A percentile compares a stretch with the other conserved stretches of the same genome.
phyloP scores from a whole-genome alignment of 2,329 filamentous ascomycete genomes.

The Cladophialophora bantiana region DNA sequence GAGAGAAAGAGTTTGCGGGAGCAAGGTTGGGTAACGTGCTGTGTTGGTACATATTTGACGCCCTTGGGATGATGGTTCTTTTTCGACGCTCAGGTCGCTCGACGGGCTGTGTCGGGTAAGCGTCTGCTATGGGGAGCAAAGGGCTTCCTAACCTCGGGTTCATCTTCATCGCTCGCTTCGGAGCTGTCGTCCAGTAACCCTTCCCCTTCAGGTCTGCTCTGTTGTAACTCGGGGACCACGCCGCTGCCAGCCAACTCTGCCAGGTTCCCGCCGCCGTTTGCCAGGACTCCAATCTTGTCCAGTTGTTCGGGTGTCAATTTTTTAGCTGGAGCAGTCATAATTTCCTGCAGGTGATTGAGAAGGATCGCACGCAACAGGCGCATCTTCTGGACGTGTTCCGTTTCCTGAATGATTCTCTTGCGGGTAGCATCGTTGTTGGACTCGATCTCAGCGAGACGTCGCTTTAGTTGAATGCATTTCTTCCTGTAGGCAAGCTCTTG shows the following conservation, averaged over 20 bases:
- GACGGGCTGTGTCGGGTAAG: slow-evolving; percentile 49
- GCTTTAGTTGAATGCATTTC: slow-evolving; percentile 94
- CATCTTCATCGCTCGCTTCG: slow-evolving; percentile 41
- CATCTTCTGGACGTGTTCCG: slow-evolving; percentile 88
- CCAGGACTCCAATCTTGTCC: slow-evolving; percentile 52
- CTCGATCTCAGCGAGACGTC: slow-evolving; percentile 89
- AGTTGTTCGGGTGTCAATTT: slow-evolving; percentile 78
- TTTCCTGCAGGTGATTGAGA: slow-evolving; percentile 67
- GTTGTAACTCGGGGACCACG: slow-evolving; percentile 29
- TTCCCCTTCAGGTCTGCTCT: slow-evolving; percentile 36
- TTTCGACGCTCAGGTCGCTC: slow-evolving; percentile 56
- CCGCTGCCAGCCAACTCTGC: slow-evolving; percentile 57
- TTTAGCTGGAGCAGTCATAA: slow-evolving; percentile 66
- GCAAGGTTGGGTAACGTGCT: slow-evolving; percentile 36
- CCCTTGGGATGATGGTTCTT: slow-evolving; percentile 37
- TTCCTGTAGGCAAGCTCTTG: slow-evolving; percentile 95
- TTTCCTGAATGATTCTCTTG: slow-evolving; percentile 77
- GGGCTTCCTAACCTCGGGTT: slow-evolving; percentile 41
- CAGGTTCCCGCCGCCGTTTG: slow-evolving; percentile 59
- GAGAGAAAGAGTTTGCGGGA: slow-evolving; percentile 37
- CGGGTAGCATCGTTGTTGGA: slow-evolving; percentile 86
- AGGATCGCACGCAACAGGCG: slow-evolving; percentile 82
- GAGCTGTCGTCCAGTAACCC: slow-evolving; percentile 40
- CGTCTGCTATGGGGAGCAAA: slow-evolving; percentile 33
- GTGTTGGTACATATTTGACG: slow-evolving; percentile 34